Evolutionary conservation across 306 rosid species (phyloP).

Genomic region (Casuarina cunninghamiana): DNA sequence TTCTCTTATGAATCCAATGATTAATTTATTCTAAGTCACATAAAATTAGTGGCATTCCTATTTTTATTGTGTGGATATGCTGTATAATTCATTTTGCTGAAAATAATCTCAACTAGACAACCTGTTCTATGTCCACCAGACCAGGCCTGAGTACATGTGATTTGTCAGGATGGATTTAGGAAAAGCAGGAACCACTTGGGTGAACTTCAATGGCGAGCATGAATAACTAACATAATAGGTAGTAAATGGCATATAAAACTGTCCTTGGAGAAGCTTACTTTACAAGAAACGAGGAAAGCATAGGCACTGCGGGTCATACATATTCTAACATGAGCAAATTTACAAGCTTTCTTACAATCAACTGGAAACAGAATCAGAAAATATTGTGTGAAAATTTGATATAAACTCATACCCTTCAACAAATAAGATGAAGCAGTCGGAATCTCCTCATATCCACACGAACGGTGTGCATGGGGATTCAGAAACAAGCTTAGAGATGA

Average conservation of each 20-base stretch:
- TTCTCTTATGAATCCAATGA: no score
- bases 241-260: slow-evolving; percentile 5
- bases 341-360: slow-evolving; percentile 47
- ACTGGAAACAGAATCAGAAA: slow-evolving; percentile 32
- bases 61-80: no score
- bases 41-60: no score
- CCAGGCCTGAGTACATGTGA: no score
- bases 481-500: slow-evolving; percentile 40
- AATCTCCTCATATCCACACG: slow-evolving; percentile 24
- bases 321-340: slow-evolving; percentile 23
- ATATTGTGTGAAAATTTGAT: slow-evolving; percentile 12
- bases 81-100: no score
- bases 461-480: slow-evolving; percentile 29
- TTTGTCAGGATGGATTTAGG: neutral
- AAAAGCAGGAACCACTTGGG: neutral
- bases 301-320: slow-evolving; percentile 19
- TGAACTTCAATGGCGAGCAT: neutral
- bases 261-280: neutral
- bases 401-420: slow-evolving; percentile 24
- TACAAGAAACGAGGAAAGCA: slow-evolving; percentile 25
- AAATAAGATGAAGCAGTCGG: slow-evolving; percentile 26
- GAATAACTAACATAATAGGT: neutral
- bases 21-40: no score
- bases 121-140: no score
- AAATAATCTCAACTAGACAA: no score